Conservation (phyloP, 305 asterid species). For the Fraxinus greggii region DNA sequence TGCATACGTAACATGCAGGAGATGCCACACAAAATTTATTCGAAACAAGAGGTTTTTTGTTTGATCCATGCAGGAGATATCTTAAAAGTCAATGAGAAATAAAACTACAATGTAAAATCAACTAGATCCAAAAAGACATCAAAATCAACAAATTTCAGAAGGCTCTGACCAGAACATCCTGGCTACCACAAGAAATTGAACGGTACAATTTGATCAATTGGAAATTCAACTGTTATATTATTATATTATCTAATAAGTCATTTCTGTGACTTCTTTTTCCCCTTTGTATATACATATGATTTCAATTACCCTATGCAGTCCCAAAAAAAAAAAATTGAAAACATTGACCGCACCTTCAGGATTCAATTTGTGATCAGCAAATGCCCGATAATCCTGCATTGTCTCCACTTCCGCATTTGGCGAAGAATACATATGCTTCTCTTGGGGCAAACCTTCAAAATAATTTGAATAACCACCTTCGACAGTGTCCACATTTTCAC, state of each 20-base stretch:
- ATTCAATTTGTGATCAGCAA: constrained; percentile 36
- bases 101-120: constrained; percentile 7
- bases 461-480: constrained; percentile 38
- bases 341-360: constrained; percentile 38
- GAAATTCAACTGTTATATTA: background rate
- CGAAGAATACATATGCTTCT: constrained; percentile 32
- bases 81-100: background rate
- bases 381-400: constrained; percentile 30
- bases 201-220: background rate
- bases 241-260: constrained; percentile 14
- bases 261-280: background rate
- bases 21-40: background rate
- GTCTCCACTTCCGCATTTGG: constrained; percentile 36
- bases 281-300: background rate
- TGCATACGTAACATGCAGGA: background rate
- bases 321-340: background rate
- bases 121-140: background rate
- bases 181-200: background rate
- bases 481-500: constrained; percentile 35
- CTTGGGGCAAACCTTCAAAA: constrained; percentile 32
- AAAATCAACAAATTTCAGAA: constrained; percentile 6
- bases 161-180: background rate
- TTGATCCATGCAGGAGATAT: constrained; percentile 1
- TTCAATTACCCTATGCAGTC: background rate
- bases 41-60: background rate